Evolutionary conservation across 192 early-diverging fungal species (phyloP), one percentile per base, ranked within the genome.

Genomic region (Backusella morwellensis): DNA sequence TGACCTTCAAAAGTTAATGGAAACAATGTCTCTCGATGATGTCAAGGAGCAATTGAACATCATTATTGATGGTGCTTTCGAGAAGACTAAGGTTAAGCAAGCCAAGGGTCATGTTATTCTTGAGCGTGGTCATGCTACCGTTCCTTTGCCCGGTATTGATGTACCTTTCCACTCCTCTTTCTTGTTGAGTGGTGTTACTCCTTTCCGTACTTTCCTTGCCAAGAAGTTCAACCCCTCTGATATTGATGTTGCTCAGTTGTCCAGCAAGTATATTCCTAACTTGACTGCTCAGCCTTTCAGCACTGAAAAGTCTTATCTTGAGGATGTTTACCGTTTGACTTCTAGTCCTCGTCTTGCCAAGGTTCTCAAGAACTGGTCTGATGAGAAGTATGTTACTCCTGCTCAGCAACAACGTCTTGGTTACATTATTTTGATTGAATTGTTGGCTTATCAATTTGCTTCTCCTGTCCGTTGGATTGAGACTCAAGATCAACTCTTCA

Each of bases 101-200:
- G 85, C 74, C 21, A 83, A 86, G 52, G 92, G 92, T 50, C 79
- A 88, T 69, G 78, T 98, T 44, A 82, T 86, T 54, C 91, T 92
- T 44, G 93, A 96, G 73, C 95, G 97, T 80, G 96, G 96, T 54
- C 85, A 91, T 68, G 95, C 97, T 35, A 97, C 97, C 6, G 95
- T 97, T 42, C 96, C 96, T 68, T 84, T 98, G 2, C 88, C 89
- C 6, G 96, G 96, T 73, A 95, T 98, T 73, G 97, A 98, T 81
- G 95, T 98, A 70, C 97, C 97, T 34, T 98, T 97, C 94, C 97
- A 98, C 88, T 97, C 96, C 6, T 91, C 88, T 80, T 96, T 96
- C 93, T 88, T 98, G 81, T 82, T 94, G 59, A 95, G 91, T 72
- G 97, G 97, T 82, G 94, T 98, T 72, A 87, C 90, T 26, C 95